These are phyloP conservation scores for Fonsecaea erecta DNA, from an alignment of 2,329 filamentous ascomycete species.

Conservation along the genomic window DNA sequence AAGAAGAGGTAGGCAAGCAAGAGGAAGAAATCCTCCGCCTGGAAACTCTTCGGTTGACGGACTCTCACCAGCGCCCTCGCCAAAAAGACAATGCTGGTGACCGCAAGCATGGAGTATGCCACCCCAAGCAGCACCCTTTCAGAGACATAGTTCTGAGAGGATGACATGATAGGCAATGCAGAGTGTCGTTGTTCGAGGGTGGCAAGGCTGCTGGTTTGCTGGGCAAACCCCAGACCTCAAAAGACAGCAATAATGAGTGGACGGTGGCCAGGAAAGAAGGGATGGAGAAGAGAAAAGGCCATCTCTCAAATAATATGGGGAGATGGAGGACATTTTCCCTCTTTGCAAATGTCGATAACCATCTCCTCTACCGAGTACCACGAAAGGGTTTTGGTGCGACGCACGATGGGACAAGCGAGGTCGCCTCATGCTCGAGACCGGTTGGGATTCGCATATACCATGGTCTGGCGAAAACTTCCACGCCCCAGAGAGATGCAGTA, in stretches of 20 bases:
- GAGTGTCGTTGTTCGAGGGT: neutral
- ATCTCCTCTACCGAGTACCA: neutral
- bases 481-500: neutral
- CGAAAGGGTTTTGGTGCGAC: neutral
- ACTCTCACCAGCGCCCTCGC: constrained; percentile 30
- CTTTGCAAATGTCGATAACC: neutral
- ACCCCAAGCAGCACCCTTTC: constrained; percentile 13
- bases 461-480: neutral
- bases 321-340: neutral
- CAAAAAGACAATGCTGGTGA: constrained; percentile 34
- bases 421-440: neutral
- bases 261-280: neutral
- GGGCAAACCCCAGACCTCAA: neutral
- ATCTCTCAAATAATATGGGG: neutral
- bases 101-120: constrained; percentile 33
- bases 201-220: neutral
- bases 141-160: constrained; percentile 26
- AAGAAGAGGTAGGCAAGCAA: constrained; percentile 40
- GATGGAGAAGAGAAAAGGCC: neutral
- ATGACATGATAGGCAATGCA: constrained; percentile 15
- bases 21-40: constrained; percentile 39
- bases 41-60: constrained; percentile 31
- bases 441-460: neutral
- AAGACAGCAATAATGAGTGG: neutral
- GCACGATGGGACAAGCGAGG: neutral